Conservation (phyloP, 495 filamentous ascomycete genomes). For the Pseudevernia furfuracea region DNA sequence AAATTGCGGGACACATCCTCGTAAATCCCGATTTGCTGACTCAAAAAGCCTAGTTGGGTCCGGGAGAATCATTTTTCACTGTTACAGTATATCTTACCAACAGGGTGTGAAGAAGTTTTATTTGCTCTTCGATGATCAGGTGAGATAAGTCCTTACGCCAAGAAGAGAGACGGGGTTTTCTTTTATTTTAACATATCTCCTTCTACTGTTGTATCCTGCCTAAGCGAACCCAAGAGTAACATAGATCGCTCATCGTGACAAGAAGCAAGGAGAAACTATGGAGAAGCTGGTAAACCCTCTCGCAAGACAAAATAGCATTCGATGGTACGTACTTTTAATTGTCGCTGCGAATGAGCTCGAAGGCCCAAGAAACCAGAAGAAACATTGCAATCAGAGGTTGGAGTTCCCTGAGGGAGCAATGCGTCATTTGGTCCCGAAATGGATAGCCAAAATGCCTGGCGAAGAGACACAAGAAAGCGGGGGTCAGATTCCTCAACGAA, state of each 20-base stretch:
- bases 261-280: too few species aligned
- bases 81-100: constrained; percentile 6
- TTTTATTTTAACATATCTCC: too few species aligned
- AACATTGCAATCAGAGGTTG: neutral
- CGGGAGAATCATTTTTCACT: neutral
- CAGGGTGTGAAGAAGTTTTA: too few species aligned
- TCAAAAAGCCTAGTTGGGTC: neutral
- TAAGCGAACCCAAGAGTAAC: too few species aligned
- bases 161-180: too few species aligned
- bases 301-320: neutral
- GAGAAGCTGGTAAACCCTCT: too few species aligned
- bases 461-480: constrained; percentile 1
- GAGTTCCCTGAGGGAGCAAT: neutral
- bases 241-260: too few species aligned
- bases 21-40: neutral
- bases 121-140: too few species aligned
- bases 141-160: too few species aligned
- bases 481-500: neutral
- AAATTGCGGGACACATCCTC: neutral
- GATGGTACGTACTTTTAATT: neutral
- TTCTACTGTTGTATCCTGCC: too few species aligned
- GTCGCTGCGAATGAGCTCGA: neutral
- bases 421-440: neutral
- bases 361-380: neutral
- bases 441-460: neutral